Evolutionary conservation across 345 rosid species (phyloP), one percentile per base, ranked within the genome.

Genomic region (Eutrema heterophyllum): DNA sequence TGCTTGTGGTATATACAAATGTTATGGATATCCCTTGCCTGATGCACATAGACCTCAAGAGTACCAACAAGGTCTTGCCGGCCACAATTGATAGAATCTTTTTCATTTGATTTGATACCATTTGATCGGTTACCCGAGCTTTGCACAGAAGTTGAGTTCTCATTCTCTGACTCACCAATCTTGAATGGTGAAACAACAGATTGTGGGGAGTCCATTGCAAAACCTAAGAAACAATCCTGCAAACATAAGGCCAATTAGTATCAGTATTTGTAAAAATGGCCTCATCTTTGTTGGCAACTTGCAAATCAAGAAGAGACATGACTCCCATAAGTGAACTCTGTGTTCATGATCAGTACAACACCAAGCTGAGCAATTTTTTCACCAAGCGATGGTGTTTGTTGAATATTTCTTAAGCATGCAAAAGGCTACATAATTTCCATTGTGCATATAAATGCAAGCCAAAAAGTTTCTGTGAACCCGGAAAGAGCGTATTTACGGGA

Each of bases 1-100:
- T 96, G 99, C 84, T 96, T 96, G 79, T 96, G 99, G 87, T 96
- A 96, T 82, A 96, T 96, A 87, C 99, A 96, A 75, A 96, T 86
- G 87, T 96, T 96, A 2, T 96, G 98, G 68, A 96, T 92, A 76
- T 96, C 99, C 79, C 99, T 85, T 13, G 99, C 99, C 78, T 89
- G 93, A 78, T 92, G 96, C 18, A 96, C 70, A 81, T 71, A 85
- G 65, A 92, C 93, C 66, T 88, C 87, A 38, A 96, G 93, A 29
- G 77, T 72, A 44, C 99, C 98, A 32, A 89, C 65, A 78, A 67
- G 80, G 68, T 75, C 78, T 68, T 83, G 85, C 30, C n/a, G 40
- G 66, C 76, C 73, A 58, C 72, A 77, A 49, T n/a, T 74, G 41
- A 35, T 66, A 41, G 77, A 65, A 79, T 77, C 86, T 15, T 77